These are phyloP conservation scores for Pythium periplocum DNA, from an alignment of 352 stramenopile genomes.

Conservation along the genomic window DNA sequence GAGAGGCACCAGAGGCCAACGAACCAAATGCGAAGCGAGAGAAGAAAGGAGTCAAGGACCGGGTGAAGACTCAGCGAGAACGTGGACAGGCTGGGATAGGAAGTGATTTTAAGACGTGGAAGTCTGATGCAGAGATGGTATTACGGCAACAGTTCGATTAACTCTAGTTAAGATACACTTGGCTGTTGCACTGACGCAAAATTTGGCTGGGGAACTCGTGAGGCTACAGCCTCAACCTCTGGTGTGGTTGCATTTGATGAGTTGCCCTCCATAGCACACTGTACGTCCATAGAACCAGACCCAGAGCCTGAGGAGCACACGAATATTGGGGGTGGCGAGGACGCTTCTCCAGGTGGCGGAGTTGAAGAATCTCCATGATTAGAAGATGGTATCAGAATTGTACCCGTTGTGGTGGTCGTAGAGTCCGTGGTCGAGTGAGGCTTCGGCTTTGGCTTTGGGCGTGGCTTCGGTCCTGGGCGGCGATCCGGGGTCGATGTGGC, in stretches of 20 bases:
- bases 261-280: too few relatives aligned
- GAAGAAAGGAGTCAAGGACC: constrained; percentile 39
- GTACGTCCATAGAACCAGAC: too few relatives aligned
- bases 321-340: too few relatives aligned
- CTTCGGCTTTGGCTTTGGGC: not conserved
- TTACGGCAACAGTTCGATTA: constrained; percentile 76
- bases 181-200: too few relatives aligned
- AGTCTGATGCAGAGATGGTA: constrained; percentile 76
- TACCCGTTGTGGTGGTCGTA: not conserved
- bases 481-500: too few relatives aligned
- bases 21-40: constrained; percentile 17
- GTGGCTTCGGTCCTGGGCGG: constrained; percentile 1
- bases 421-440: not conserved
- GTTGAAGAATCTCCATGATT: too few relatives aligned
- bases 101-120: constrained; percentile 68
- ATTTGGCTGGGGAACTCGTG: too few relatives aligned
- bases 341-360: too few relatives aligned
- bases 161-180: not conserved
- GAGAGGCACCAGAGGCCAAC: not conserved
- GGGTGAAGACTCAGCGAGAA: constrained; percentile 62
- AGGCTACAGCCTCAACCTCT: too few relatives aligned
- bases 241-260: too few relatives aligned
- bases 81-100: constrained; percentile 76
- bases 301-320: too few relatives aligned
- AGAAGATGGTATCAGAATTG: not conserved